phyloP scores from a whole-genome alignment of 495 filamentous ascomycete genomes.

The Hypoxylon cercidicola region DNA sequence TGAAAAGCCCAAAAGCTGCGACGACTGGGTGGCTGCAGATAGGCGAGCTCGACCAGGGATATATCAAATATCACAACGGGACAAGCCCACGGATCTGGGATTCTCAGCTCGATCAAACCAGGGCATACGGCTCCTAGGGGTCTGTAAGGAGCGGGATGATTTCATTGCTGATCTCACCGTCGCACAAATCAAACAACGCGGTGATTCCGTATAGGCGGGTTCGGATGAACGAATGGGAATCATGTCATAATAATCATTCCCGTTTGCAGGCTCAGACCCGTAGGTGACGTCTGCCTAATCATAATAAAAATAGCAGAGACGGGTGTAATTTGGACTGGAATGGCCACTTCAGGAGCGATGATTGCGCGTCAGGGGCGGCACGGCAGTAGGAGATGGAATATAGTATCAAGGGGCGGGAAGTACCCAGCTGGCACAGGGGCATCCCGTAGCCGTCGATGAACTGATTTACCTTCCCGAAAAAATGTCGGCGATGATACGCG shows the following conservation, averaged over 20 bases:
- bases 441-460: constrained; percentile 19
- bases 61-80: constrained; percentile 40
- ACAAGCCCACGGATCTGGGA: constrained; percentile 25
- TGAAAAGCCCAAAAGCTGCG: constrained; percentile 29
- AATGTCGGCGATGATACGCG: constrained; percentile 37
- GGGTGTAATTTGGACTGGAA: constrained; percentile 21
- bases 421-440: constrained; percentile 18
- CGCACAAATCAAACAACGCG: constrained; percentile 44
- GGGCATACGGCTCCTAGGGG: constrained; percentile 29
- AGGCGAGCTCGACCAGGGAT: constrained; percentile 31
- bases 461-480: constrained; percentile 27
- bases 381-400: constrained; percentile 11
- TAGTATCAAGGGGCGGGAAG: constrained; percentile 1
- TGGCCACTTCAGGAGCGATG: constrained; percentile 20
- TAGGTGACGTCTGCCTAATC: constrained; percentile 30
- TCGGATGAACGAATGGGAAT: constrained; percentile 33
- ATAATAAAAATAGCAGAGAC: constrained; percentile 34
- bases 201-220: constrained; percentile 19
- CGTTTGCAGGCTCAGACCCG: constrained; percentile 20
- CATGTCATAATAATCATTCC: constrained; percentile 36
- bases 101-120: constrained; percentile 33
- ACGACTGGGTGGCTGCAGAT: constrained; percentile 41
- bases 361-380: constrained; percentile 31
- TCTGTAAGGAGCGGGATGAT: constrained; percentile 35
- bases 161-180: constrained; percentile 47